Percentiles rank a stretch among this genome's conserved stretches.
These are phyloP conservation scores for Whalleya microplaca DNA, from an alignment of 2,329 filamentous ascomycete genomes.

Conservation along the genomic window DNA sequence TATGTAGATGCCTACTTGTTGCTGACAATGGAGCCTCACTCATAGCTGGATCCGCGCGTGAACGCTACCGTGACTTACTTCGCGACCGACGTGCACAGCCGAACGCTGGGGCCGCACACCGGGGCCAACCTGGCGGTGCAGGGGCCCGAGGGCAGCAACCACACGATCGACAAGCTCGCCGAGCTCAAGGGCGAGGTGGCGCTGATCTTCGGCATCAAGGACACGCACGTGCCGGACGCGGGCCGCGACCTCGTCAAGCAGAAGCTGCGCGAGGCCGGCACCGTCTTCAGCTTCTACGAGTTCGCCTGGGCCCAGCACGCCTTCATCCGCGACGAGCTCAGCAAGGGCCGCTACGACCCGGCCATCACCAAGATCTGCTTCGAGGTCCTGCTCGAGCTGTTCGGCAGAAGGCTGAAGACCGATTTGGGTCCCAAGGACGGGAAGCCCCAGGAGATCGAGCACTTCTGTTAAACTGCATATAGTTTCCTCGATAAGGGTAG, in stretches of 20 bases:
- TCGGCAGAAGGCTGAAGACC: slow-evolving; percentile 75
- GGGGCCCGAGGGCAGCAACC: slow-evolving; percentile 44
- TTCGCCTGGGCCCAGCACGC: slow-evolving; percentile 94
- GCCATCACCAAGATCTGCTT: slow-evolving; percentile 87
- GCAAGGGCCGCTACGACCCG: slow-evolving; percentile 92
- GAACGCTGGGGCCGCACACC: slow-evolving; percentile 68
- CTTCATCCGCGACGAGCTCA: slow-evolving; percentile 90
- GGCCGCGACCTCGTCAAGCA: slow-evolving; percentile 83
- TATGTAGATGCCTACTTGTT: too few species aligned
- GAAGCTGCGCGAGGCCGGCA: slow-evolving; percentile 76
- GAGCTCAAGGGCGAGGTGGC: slow-evolving; percentile 79
- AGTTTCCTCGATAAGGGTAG: too few species aligned
- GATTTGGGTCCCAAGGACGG: slow-evolving; percentile 74
- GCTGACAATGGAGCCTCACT: too few species aligned
- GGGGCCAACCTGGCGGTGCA: slow-evolving; percentile 51
- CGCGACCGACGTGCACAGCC: slow-evolving; percentile 85
- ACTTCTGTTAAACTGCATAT: slow-evolving; percentile 61
- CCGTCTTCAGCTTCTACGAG: slow-evolving; percentile 82
- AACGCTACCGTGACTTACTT: slow-evolving; percentile 84
- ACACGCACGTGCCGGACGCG: slow-evolving; percentile 84
- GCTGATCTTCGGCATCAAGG: slow-evolving; percentile 90
- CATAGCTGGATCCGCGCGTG: slow-evolving; percentile 72
- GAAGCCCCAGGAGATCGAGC: slow-evolving; percentile 65
- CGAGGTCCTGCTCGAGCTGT: slow-evolving; percentile 86
- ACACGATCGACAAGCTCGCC: slow-evolving; percentile 58